phyloP scores from a whole-genome alignment of 441 rosid species.

The Populus trichocarpa region DNA sequence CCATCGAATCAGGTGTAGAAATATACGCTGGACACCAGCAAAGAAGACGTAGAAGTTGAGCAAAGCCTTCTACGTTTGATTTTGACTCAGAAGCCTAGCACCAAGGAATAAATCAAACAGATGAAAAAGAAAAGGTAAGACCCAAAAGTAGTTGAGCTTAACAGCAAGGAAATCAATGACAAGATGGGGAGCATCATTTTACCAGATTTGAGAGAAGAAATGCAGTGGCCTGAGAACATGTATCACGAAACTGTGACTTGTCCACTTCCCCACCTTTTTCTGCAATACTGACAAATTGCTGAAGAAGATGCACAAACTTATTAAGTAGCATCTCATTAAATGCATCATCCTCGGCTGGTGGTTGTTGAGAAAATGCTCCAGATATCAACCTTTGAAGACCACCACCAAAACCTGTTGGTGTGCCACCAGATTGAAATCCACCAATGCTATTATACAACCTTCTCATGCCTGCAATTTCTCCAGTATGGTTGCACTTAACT shows the following conservation, averaged over 20 bases:
- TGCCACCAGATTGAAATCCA: slow-evolving; percentile 70
- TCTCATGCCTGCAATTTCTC: slow-evolving; percentile 99
- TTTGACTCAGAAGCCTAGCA: slow-evolving; percentile 66
- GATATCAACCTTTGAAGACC: slow-evolving; percentile 88
- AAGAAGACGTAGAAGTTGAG: slow-evolving; percentile 91
- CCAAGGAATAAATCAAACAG: slow-evolving; percentile 6
- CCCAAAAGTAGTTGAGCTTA: not conserved
- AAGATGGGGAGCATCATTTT: slow-evolving; percentile 18
- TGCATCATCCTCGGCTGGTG: slow-evolving; percentile 72
- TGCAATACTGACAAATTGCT: slow-evolving; percentile 81
- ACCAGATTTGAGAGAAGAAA: slow-evolving; percentile 93
- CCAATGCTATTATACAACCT: slow-evolving; percentile 92
- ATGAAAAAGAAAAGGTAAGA: not conserved
- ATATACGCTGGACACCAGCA: slow-evolving; percentile 99
- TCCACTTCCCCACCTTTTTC: slow-evolving; percentile 92
- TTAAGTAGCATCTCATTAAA: slow-evolving; percentile 83
- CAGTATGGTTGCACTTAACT: slow-evolving; percentile 89
- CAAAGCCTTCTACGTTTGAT: slow-evolving; percentile 79
- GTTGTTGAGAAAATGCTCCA: slow-evolving; percentile 81
- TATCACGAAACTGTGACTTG: slow-evolving; percentile 81
- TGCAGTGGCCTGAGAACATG: slow-evolving; percentile 96
- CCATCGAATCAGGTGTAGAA: slow-evolving; percentile 94
- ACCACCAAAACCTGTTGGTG: slow-evolving; percentile 59
- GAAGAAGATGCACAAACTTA: slow-evolving; percentile 87
- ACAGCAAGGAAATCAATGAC: not conserved